A percentile compares a stretch with the other conserved stretches of the same genome.
phyloP scores from a whole-genome alignment of 768 basidiomycete species.

The Gloeophyllum trabeum region DNA sequence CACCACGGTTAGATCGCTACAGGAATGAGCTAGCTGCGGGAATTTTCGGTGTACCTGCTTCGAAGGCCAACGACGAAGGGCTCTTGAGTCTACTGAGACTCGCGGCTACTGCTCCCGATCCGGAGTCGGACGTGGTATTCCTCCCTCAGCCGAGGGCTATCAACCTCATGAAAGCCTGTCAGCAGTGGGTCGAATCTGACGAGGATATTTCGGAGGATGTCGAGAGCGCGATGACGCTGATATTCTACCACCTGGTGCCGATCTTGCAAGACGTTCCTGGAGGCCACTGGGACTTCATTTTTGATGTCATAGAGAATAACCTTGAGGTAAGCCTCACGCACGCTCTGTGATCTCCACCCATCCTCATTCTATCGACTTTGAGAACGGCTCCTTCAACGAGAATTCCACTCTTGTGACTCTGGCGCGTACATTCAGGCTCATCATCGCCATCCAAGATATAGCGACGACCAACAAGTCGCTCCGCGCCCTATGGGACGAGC shows the following conservation, averaged over 20 bases:
- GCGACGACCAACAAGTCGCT: conserved; percentile 63
- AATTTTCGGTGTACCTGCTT: conserved; percentile 52
- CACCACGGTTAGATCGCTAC: conserved; percentile 62
- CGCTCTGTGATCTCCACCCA: not conserved
- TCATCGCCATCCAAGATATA: conserved; percentile 62
- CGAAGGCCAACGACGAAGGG: conserved; percentile 58
- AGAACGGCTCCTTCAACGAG: conserved; percentile 56
- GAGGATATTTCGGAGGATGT: conserved; percentile 67
- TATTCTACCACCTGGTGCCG: conserved; percentile 71
- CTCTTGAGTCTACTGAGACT: conserved; percentile 59
- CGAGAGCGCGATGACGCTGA: conserved; percentile 62
- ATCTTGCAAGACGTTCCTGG: conserved; percentile 83
- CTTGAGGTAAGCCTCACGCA: conserved; percentile 52
- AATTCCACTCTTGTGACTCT: conserved; percentile 46
- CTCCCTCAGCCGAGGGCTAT: conserved; percentile 77
- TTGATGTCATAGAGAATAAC: conserved; percentile 80
- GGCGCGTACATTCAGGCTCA: conserved; percentile 57
- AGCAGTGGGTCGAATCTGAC: conserved; percentile 63
- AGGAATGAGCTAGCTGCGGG: conserved; percentile 87
- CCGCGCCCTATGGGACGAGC: conserved; percentile 54
- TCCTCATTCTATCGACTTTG: not conserved
- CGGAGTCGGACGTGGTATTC: conserved; percentile 74
- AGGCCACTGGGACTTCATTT: conserved; percentile 87
- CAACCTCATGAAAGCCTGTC: conserved; percentile 77
- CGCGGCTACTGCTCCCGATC: conserved; percentile 60